Conservation (phyloP, 352 stramenopile species). For the Globisporangium cederbergense region DNA sequence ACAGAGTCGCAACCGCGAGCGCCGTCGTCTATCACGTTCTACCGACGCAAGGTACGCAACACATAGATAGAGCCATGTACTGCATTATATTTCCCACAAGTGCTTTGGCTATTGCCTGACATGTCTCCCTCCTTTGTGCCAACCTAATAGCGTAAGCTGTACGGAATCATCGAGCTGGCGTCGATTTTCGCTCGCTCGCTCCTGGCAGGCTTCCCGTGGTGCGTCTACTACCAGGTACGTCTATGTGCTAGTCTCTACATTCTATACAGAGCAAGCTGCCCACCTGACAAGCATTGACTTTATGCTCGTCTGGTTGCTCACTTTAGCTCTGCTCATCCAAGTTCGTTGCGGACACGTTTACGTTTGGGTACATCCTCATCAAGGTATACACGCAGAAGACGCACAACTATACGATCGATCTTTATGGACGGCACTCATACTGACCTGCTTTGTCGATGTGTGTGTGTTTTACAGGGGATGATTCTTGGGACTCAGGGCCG, state of each 20-base stretch:
- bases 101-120: background rate
- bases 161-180: constrained; percentile 68
- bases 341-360: constrained; percentile 72
- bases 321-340: constrained; percentile 54
- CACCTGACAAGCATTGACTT: background rate
- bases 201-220: constrained; percentile 65
- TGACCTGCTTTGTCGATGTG: background rate
- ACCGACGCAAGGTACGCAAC: constrained; percentile 61
- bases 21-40: constrained; percentile 44
- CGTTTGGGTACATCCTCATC: constrained; percentile 71
- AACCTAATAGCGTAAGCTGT: constrained; percentile 54
- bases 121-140: background rate
- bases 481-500: constrained; percentile 53
- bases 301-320: background rate
- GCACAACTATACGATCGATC: background rate
- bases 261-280: background rate
- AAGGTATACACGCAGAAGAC: constrained; percentile 42
- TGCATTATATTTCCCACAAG: background rate
- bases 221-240: constrained; percentile 61
- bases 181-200: constrained; percentile 68
- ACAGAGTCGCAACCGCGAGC: constrained; percentile 16
- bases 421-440: too few relatives aligned
- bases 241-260: background rate
- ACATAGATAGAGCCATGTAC: too few relatives aligned
- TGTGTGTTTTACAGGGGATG: constrained; percentile 31